Evolutionary conservation across 139 green algal genomes (phyloP).

Genomic region (Monoraphidium neglectum): DNA sequence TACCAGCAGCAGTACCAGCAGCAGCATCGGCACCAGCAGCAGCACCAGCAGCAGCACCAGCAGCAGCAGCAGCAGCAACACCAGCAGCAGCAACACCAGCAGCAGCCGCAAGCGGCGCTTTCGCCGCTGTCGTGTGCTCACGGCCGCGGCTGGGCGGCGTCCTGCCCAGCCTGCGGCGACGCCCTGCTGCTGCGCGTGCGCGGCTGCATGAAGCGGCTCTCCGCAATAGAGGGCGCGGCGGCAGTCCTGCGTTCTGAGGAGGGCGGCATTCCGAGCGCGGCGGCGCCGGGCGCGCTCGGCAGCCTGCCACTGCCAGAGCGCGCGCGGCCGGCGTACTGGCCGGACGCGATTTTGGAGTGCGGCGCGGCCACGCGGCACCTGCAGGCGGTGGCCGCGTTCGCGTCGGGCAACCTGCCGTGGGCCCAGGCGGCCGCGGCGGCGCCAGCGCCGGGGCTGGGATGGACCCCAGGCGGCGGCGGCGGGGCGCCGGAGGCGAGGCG

Average conservation of each 20-base stretch:
- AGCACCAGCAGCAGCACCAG: neutral
- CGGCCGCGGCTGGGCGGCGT: slow-evolving; percentile 6
- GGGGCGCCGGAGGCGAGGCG: too few species aligned
- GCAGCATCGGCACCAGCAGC: neutral
- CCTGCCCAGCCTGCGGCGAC: slow-evolving; percentile 9
- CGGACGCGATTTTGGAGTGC: slow-evolving; percentile 1
- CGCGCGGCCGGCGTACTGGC: neutral
- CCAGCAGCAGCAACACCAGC: slow-evolving; percentile 5
- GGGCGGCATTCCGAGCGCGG: neutral
- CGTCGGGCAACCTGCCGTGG: too few species aligned
- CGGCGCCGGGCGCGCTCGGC: neutral
- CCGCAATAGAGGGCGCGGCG: slow-evolving; percentile 13
- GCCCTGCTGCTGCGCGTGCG: slow-evolving; percentile 30
- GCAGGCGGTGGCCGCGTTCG: too few species aligned
- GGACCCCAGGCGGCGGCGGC: too few species aligned
- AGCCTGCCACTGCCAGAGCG: slow-evolving; percentile 1
- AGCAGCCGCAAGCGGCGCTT: neutral
- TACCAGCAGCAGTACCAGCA: neutral
- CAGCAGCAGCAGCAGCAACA: neutral
- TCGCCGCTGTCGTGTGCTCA: slow-evolving; percentile 22
- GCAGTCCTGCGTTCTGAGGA: slow-evolving; percentile 13
- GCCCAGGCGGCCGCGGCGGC: too few species aligned
- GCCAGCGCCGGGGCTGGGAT: too few species aligned
- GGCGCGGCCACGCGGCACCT: too few species aligned
- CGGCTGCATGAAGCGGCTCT: slow-evolving; percentile 24